Evolutionary conservation across 805 yeast genomes (phyloP).

Genomic region (Kodamaea jinghongensis): DNA sequence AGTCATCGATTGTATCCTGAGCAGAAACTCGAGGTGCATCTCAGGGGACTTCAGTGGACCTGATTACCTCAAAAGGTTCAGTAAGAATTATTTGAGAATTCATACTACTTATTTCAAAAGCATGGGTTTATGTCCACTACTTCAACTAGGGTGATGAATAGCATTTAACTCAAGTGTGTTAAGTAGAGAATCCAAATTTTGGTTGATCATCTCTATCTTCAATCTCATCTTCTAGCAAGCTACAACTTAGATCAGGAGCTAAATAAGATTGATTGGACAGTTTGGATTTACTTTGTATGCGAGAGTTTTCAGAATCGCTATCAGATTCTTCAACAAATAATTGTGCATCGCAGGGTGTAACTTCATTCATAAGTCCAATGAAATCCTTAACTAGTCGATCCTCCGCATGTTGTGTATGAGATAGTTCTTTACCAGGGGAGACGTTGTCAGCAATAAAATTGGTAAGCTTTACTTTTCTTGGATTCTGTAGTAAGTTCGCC

Average conservation of each 20-base stretch:
- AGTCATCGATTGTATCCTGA: slow-evolving; percentile 31
- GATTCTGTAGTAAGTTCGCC: background rate
- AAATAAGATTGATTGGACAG: too few relatives aligned
- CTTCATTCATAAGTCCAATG: slow-evolving; percentile 13
- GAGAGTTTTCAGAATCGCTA: slow-evolving; percentile 3
- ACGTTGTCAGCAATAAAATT: slow-evolving; percentile 10
- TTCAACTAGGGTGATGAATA: background rate
- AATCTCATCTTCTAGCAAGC: slow-evolving; percentile 2
- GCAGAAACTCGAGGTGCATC: slow-evolving; percentile 22
- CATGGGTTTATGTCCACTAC: slow-evolving; percentile 22
- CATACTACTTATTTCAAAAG: slow-evolving; percentile 39
- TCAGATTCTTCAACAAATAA: slow-evolving; percentile 9
- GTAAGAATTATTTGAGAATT: slow-evolving; percentile 20
- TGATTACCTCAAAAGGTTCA: slow-evolving; percentile 11
- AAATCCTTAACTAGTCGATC: slow-evolving; percentile 10
- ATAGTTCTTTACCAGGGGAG: too few relatives aligned
- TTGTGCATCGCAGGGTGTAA: slow-evolving; percentile 7
- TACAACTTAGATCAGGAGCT: too few relatives aligned
- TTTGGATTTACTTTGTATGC: too few relatives aligned
- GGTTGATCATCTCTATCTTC: slow-evolving; percentile 33
- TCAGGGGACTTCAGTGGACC: slow-evolving; percentile 23
- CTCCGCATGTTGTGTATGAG: slow-evolving; percentile 5
- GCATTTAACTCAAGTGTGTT: background rate
- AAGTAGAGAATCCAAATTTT: slow-evolving; percentile 30
- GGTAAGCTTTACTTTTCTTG: slow-evolving; percentile 20